Percentiles rank a stretch among this genome's conserved stretches.
phyloP scores from a whole-genome alignment of 2,329 filamentous ascomycete species.

The Fusarium sp. region DNA sequence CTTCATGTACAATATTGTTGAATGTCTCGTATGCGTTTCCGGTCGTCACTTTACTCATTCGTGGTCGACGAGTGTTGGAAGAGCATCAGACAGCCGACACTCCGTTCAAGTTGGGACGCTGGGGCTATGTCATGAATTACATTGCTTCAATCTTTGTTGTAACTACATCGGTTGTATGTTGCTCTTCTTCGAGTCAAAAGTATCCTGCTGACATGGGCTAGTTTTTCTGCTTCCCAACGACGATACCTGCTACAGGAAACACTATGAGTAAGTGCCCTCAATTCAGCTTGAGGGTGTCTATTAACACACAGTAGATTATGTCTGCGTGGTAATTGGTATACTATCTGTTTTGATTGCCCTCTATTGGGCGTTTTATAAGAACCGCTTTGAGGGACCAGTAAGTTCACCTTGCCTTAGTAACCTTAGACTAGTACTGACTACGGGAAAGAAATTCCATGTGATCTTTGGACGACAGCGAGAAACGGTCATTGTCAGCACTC shows the following conservation, averaged over 20 bases:
- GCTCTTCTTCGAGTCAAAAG: not conserved
- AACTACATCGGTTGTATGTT: conserved; percentile 25
- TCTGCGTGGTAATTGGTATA: conserved; percentile 55
- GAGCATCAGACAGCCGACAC: conserved; percentile 14
- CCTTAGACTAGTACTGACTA: not conserved
- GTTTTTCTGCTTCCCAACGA: conserved; percentile 36
- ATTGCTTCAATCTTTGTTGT: conserved; percentile 23
- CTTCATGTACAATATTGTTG: conserved; percentile 31
- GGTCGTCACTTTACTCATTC: conserved; percentile 12
- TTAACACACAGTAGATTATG: conserved; percentile 50
- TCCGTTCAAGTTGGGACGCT: conserved; percentile 21
- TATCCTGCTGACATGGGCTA: not conserved
- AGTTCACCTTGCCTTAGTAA: not conserved
- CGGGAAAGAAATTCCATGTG: conserved; percentile 21
- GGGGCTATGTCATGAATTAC: conserved; percentile 19
- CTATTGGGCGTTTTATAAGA: conserved; percentile 24
- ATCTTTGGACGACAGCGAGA: conserved; percentile 12
- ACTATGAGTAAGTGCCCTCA: conserved; percentile 19
- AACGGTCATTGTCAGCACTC: not conserved
- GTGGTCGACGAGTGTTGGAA: conserved; percentile 8
- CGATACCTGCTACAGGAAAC: conserved; percentile 26
- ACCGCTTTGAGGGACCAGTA: conserved; percentile 30
- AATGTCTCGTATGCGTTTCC: conserved; percentile 34
- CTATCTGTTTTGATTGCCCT: conserved; percentile 33
- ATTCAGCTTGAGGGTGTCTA: not conserved